phyloP scores from a whole-genome alignment of 2,329 filamentous ascomycete species.

The Plectosphaerella cucumerina region DNA sequence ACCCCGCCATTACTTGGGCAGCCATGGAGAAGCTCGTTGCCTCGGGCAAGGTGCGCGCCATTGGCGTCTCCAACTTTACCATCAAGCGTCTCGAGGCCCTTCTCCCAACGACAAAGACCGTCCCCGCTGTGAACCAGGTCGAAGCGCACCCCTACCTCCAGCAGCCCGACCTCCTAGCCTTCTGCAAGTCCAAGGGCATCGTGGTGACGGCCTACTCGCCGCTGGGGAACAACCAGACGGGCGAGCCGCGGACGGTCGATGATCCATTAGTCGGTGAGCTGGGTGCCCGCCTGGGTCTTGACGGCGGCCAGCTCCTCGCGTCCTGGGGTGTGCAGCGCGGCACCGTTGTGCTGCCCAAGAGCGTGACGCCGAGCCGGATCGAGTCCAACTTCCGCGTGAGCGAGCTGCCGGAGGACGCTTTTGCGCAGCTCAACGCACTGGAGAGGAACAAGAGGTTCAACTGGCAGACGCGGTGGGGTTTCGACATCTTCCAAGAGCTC shows the following conservation, averaged over 20 bases:
- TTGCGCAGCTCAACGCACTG: constrained; percentile 30
- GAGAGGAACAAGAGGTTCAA: constrained; percentile 40
- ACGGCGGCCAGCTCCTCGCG: constrained; percentile 38
- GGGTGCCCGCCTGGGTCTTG: constrained; percentile 33
- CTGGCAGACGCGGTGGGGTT: constrained; percentile 35
- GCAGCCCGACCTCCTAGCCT: constrained; percentile 52
- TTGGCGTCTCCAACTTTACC: constrained; percentile 50
- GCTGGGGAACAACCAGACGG: constrained; percentile 49
- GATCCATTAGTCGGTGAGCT: constrained; percentile 43
- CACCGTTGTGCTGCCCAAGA: constrained; percentile 67
- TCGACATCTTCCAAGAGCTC: constrained; percentile 39
- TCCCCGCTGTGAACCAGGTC: constrained; percentile 63
- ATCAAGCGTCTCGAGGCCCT: constrained; percentile 35
- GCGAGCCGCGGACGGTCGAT: constrained; percentile 41
- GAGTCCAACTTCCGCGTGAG: constrained; percentile 55
- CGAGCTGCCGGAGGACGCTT: constrained; percentile 28
- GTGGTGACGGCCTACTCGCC: constrained; percentile 62
- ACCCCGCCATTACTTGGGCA: constrained; percentile 33
- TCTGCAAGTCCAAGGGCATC: constrained; percentile 54
- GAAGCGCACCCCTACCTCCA: constrained; percentile 67
- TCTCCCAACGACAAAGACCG: constrained; percentile 44
- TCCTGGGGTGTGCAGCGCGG: constrained; percentile 62
- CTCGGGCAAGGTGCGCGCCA: constrained; percentile 35
- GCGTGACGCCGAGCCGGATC: constrained; percentile 61
- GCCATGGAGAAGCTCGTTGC: constrained; percentile 34